These are phyloP conservation scores for Aphanomyces cochlioides DNA, from an alignment of 352 stramenopile genomes.

Conservation along the genomic window DNA sequence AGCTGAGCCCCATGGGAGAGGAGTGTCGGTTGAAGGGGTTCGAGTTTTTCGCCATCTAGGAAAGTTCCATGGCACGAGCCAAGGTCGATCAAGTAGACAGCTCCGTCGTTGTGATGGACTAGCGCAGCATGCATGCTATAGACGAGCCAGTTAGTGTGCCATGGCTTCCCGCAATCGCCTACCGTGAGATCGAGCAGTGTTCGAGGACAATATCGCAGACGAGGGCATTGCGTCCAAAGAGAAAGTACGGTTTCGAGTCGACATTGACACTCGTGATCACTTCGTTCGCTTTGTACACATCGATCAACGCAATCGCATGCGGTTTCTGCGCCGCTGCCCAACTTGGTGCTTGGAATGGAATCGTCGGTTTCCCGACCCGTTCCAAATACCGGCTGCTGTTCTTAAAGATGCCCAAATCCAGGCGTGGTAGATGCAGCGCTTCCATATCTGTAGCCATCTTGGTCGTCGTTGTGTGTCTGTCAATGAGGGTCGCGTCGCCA, in stretches of 20 bases:
- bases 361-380: constrained; percentile 57
- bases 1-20: constrained; percentile 57
- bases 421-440: constrained; percentile 26
- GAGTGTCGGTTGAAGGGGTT: constrained; percentile 62
- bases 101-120: constrained; percentile 69
- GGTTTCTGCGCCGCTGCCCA: constrained; percentile 56
- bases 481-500: constrained; percentile 8
- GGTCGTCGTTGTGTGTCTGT: neutral
- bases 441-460: constrained; percentile 26
- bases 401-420: constrained; percentile 46
- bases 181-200: constrained; percentile 77
- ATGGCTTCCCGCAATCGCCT: neutral
- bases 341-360: constrained; percentile 56
- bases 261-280: constrained; percentile 75
- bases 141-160: neutral
- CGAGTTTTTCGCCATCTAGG: constrained; percentile 58
- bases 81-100: constrained; percentile 72
- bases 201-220: constrained; percentile 78
- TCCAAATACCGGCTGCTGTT: constrained; percentile 48
- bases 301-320: constrained; percentile 55
- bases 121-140: constrained; percentile 61
- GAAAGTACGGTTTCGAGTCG: constrained; percentile 68
- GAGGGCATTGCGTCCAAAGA: constrained; percentile 68
- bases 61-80: constrained; percentile 76
- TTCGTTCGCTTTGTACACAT: constrained; percentile 81